These are phyloP conservation scores for Cyanophora paradoxa DNA, from an alignment of 78 protist genomes.

Conservation along the genomic window DNA sequence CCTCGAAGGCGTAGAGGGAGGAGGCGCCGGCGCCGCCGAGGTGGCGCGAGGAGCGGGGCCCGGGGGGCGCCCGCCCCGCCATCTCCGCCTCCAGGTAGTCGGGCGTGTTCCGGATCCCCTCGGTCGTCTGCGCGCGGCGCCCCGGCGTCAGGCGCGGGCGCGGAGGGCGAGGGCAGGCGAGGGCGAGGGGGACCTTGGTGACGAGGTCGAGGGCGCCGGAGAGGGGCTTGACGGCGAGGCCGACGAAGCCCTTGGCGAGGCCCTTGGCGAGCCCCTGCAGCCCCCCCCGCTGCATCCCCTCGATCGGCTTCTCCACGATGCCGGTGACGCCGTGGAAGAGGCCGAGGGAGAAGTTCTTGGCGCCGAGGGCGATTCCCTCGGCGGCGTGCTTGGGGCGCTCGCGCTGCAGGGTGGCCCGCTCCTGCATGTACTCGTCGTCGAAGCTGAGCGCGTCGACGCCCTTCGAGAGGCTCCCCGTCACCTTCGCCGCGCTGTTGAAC, in stretches of 20 bases:
- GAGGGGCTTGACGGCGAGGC: too few species aligned
- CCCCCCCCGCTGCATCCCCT: neutral
- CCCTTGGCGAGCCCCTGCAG: neutral
- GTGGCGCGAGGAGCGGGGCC: too few species aligned
- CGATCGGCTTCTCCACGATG: neutral
- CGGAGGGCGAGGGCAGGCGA: too few species aligned
- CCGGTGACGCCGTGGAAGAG: slow-evolving; percentile 24
- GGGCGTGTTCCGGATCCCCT: neutral
- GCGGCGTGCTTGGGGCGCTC: neutral
- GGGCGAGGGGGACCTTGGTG: too few species aligned
- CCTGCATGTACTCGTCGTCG: slow-evolving; percentile 8
- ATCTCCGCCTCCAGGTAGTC: neutral
- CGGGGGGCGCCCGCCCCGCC: too few species aligned
- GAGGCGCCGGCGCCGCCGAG: too few species aligned
- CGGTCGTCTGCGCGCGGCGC: too few species aligned
- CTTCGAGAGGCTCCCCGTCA: slow-evolving; percentile 17
- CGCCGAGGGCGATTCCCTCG: too few species aligned
- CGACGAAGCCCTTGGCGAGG: too few species aligned
- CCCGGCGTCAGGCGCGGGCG: neutral
- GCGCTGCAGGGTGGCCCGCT: neutral
- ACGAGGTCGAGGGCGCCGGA: too few species aligned
- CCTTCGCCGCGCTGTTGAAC: neutral
- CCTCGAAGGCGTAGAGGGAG: too few species aligned
- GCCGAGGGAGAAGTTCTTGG: too few species aligned
- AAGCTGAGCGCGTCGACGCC: slow-evolving; percentile 10